These are phyloP conservation scores for Bruguiera gymnorhiza DNA, from an alignment of 345 rosid species.

Conservation along the genomic window DNA sequence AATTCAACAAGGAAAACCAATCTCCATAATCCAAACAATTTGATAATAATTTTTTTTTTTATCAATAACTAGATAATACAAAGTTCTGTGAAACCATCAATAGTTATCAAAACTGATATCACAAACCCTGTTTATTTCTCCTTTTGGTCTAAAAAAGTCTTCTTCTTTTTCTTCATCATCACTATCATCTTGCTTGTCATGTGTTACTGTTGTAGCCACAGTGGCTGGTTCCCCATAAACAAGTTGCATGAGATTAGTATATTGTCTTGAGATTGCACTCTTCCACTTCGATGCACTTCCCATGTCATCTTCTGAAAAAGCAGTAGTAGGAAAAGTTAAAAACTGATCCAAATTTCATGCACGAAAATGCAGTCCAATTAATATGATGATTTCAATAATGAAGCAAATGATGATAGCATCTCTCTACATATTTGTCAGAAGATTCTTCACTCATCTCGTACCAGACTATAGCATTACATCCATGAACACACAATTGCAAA, in stretches of 20 bases:
- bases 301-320: slow-evolving; percentile 40
- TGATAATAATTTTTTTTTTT: too few relatives aligned
- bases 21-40: not conserved
- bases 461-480: not conserved
- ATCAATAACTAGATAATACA: too few relatives aligned
- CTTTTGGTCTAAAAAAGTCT: slow-evolving; percentile 84
- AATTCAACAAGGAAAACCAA: not conserved
- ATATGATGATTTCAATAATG: not conserved
- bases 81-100: not conserved
- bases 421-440: too few relatives aligned
- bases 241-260: slow-evolving; percentile 65
- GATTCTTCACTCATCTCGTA: not conserved
- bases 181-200: slow-evolving; percentile 39
- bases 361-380: not conserved
- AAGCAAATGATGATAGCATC: too few relatives aligned
- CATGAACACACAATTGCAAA: not conserved
- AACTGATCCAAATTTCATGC: slow-evolving; percentile 7
- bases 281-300: slow-evolving; percentile 88
- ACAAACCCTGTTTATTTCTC: slow-evolving; percentile 63
- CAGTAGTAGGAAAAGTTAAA: slow-evolving; percentile 16
- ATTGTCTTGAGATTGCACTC: slow-evolving; percentile 48
- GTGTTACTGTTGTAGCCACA: slow-evolving; percentile 24
- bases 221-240: slow-evolving; percentile 67
- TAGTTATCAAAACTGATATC: not conserved
- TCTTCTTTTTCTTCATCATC: slow-evolving; percentile 62